Conservation (phyloP, 495 filamentous ascomycete species). For the Geopyxis carbonaria region DNA sequence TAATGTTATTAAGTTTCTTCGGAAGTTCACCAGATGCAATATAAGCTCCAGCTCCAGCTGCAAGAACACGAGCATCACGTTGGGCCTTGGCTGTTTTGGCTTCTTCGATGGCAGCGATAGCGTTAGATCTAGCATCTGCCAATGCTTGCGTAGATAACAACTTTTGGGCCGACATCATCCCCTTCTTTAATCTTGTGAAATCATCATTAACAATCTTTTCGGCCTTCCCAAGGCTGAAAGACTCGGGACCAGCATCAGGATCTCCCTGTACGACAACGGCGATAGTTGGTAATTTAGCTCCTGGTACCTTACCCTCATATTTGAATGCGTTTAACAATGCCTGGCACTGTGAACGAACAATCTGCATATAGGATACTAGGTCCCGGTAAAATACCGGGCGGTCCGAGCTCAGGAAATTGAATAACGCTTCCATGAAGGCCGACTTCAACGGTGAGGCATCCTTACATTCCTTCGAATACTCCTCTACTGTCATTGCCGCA, state of each 20-base stretch:
- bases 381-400: conserved; percentile 72
- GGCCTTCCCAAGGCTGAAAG: conserved; percentile 74
- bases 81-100: conserved; percentile 60
- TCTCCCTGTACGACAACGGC: conserved; percentile 89
- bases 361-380: conserved; percentile 68
- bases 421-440: conserved; percentile 40
- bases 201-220: conserved; percentile 69
- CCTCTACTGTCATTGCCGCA: conserved; percentile 70
- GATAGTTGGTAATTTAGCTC: conserved; percentile 54
- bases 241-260: conserved; percentile 67
- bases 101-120: conserved; percentile 55
- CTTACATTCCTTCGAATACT: conserved; percentile 49
- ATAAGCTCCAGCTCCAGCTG: conserved; percentile 72
- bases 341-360: conserved; percentile 77
- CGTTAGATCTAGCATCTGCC: conserved; percentile 50
- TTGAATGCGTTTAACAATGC: conserved; percentile 77
- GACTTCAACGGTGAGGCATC: conserved; percentile 29
- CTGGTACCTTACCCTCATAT: conserved; percentile 61
- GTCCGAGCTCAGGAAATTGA: conserved; percentile 58
- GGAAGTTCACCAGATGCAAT: conserved; percentile 72
- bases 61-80: conserved; percentile 69
- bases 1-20: conserved; percentile 76
- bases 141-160: conserved; percentile 60
- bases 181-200: conserved; percentile 72
- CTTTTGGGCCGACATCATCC: conserved; percentile 64